Evolutionary conservation across 2,329 filamentous ascomycete genomes (phyloP).

Genomic region (Alternaria viburni): DNA sequence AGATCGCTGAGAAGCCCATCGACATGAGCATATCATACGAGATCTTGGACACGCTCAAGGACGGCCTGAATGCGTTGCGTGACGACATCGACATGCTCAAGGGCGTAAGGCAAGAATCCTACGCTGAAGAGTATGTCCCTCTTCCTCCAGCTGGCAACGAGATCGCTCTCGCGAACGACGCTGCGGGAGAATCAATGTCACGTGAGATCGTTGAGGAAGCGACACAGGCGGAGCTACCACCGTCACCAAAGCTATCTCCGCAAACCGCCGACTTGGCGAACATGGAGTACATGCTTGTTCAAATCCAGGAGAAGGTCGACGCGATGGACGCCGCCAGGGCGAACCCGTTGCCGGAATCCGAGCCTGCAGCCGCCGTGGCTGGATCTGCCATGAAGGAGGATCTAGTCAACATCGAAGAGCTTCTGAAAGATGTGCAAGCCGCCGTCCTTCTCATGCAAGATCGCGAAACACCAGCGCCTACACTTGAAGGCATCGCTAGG

Average conservation of each 20-base stretch:
- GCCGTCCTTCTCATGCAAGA: constrained; percentile 53
- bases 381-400: constrained; percentile 59
- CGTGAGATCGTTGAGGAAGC: constrained; percentile 35
- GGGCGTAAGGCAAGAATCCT: constrained; percentile 49
- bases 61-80: constrained; percentile 77
- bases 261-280: constrained; percentile 72
- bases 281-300: constrained; percentile 80
- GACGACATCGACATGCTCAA: constrained; percentile 80
- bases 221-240: constrained; percentile 47
- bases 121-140: constrained; percentile 45
- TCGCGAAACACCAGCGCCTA: constrained; percentile 27
- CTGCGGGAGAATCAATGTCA: constrained; percentile 51
- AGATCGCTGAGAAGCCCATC: constrained; percentile 76
- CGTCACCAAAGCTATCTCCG: constrained; percentile 50
- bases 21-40: constrained; percentile 88
- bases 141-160: constrained; percentile 54
- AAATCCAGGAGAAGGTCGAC: constrained; percentile 85
- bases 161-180: constrained; percentile 59
- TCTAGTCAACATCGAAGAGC: constrained; percentile 53
- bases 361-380: constrained; percentile 35
- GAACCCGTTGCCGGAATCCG: constrained; percentile 51
- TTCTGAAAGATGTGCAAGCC: constrained; percentile 64
- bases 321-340: constrained; percentile 66
- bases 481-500: constrained; percentile 62
- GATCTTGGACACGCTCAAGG: constrained; percentile 84